Evolutionary conservation across 2,329 filamentous ascomycete species (phyloP), one percentile per base, ranked within the genome.

Genomic region (Botrytis deweyae): DNA sequence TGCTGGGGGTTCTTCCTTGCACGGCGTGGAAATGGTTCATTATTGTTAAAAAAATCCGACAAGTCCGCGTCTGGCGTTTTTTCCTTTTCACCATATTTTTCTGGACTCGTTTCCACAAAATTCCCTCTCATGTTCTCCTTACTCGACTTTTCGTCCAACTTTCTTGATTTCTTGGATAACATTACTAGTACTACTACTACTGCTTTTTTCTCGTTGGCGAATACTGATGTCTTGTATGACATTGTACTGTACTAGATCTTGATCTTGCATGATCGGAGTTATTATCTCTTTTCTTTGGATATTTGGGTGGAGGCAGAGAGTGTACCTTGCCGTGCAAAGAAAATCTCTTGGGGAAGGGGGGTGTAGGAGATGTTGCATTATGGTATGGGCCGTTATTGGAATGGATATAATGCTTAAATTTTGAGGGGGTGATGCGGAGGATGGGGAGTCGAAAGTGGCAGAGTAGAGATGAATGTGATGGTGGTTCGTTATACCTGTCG

Each of bases 341-440:
- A 16, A 20, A 38, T 42, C n/a, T 68, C 65, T 68, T 33, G n/a
- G 29, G 8, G 25, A 46, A 33, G 4, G 22, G n/a, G n/a, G n/a
- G 33, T 36, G 38, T 8, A 22, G 25, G 36, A 68, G 36, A 42
- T 68, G 14, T 58, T 68, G n/a, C 66, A 58, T 58, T 42, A 33
- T 68, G 66, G 66, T 68, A 58, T 42, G 66, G 49, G 66, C 66
- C 40, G 22, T n/a, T 22, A 58, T 58, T 42, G 25, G 9, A 58
- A 40, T 46, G 55, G 52, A 70, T 62, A 62, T 70, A 70, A 70
- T 70, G 68, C 68, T 70, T 70, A 70, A 62, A 70, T 62, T 70
- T 29, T 46, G n/a, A 36, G 40, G 68, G 38, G 29, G 36, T 29
- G 38, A 14, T 38, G 33, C 25, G 25, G 20, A 42, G 38, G n/a